Conservation (phyloP, 2,329 filamentous ascomycete genomes). For the Stylonectria norvegica region DNA sequence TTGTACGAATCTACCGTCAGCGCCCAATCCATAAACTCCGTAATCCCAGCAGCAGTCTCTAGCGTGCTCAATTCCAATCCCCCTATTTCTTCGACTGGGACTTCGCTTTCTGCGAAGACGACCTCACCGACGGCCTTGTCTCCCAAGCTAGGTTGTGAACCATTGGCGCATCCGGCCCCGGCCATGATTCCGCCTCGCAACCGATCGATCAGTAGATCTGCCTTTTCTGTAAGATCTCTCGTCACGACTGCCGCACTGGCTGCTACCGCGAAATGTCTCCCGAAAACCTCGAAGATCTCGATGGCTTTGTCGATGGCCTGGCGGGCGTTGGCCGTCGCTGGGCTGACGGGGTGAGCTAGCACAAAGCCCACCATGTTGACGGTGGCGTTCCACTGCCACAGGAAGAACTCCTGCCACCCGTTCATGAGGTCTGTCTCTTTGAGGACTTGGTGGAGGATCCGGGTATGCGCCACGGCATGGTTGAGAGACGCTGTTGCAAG, state of each 20-base stretch:
- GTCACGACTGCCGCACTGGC: conserved; percentile 37
- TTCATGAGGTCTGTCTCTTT: conserved; percentile 23
- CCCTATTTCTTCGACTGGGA: too few species aligned
- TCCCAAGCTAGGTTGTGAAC: too few species aligned
- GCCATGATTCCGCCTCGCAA: conserved; percentile 10
- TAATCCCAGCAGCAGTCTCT: too few species aligned
- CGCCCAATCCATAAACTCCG: conserved; percentile 29
- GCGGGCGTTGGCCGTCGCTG: conserved; percentile 20
- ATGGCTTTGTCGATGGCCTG: conserved; percentile 37
- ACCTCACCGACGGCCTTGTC: too few species aligned
- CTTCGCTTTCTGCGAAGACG: too few species aligned
- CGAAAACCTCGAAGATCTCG: conserved; percentile 34
- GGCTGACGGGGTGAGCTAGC: conserved; percentile 29
- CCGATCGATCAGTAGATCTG: conserved; percentile 14
- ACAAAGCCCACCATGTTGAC: conserved; percentile 34
- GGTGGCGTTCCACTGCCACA: conserved; percentile 29
- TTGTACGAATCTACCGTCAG: conserved; percentile 27
- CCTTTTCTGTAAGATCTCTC: conserved; percentile 21
- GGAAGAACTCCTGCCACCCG: conserved; percentile 28
- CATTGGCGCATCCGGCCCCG: too few species aligned
- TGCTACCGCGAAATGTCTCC: conserved; percentile 40
- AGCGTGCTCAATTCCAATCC: too few species aligned
- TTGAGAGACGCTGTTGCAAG: conserved; percentile 17
- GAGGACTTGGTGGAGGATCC: conserved; percentile 24
- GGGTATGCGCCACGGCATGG: conserved; percentile 25